Conservation (phyloP, 345 rosid species). For the Eucalyptus curtisii region DNA sequence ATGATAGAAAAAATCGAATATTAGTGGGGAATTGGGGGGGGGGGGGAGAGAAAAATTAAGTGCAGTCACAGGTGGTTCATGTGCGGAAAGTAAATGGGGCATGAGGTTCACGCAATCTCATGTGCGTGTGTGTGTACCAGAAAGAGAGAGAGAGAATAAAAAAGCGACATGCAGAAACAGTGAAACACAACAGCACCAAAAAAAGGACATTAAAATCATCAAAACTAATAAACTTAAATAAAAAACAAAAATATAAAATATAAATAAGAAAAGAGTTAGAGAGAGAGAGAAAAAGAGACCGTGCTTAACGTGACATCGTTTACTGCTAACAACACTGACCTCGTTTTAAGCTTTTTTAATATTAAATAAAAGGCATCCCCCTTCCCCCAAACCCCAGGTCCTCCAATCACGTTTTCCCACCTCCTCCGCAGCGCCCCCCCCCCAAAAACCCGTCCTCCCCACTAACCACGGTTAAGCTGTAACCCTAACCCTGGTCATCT, state of each 20-base stretch:
- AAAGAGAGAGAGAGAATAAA: not conserved
- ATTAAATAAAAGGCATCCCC: not conserved
- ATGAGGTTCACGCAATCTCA: not conserved
- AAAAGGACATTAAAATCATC: not conserved
- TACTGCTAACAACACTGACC: not conserved
- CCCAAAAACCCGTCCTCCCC: not conserved
- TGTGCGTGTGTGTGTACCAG: not conserved
- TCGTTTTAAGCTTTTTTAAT: not conserved
- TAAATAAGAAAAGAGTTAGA: not conserved
- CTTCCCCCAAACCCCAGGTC: not conserved
- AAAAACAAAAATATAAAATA: not conserved
- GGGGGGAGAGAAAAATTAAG: not conserved
- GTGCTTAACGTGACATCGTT: not conserved
- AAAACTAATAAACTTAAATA: too few species aligned
- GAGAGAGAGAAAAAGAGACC: not conserved
- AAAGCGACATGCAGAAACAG: not conserved
- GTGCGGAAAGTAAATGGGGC: not conserved
- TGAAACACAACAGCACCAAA: not conserved
- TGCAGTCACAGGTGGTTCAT: not conserved
- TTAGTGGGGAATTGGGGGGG: not conserved
- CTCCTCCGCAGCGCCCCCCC: not conserved
- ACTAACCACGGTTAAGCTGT: conserved; percentile 24
- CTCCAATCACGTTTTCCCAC: not conserved
- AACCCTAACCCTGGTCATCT: conserved; percentile 23
- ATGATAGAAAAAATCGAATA: not conserved